A percentile compares a stretch with the other conserved stretches of the same genome.
Evolutionary conservation across 2,329 filamentous ascomycete species (phyloP).

Genomic region (Colletotrichum sp.): DNA sequence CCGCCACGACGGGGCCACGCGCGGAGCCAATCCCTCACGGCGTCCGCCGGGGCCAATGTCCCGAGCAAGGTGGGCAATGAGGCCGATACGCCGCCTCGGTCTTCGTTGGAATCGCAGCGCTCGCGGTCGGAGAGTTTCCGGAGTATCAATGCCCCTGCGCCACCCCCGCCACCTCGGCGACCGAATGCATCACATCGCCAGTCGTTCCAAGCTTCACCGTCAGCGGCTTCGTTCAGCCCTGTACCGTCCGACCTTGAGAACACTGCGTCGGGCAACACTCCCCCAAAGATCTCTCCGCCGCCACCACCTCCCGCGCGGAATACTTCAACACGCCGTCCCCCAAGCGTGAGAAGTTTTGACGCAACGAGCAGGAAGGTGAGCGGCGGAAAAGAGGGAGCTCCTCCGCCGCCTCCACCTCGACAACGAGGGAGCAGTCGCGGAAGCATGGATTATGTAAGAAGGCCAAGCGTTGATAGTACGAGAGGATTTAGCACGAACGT

Average conservation of each 20-base stretch:
- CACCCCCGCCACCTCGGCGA: slow-evolving; percentile 58
- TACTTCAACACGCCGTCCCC: slow-evolving; percentile 47
- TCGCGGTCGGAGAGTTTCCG: slow-evolving; percentile 53
- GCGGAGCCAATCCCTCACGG: slow-evolving; percentile 39
- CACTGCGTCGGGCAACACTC: not conserved
- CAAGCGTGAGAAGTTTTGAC: slow-evolving; percentile 47
- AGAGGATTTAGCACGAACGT: slow-evolving; percentile 28
- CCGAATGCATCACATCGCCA: slow-evolving; percentile 43
- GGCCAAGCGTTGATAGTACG: slow-evolving; percentile 36
- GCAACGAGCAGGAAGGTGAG: slow-evolving; percentile 23
- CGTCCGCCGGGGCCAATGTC: slow-evolving; percentile 20
- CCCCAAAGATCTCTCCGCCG: slow-evolving; percentile 36
- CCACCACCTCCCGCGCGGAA: slow-evolving; percentile 52
- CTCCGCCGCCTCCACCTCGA: slow-evolving; percentile 55
- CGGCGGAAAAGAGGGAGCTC: slow-evolving; percentile 25
- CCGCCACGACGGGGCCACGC: slow-evolving; percentile 54
- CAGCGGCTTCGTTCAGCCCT: not conserved
- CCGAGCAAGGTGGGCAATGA: slow-evolving; percentile 24
- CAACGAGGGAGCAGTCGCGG: slow-evolving; percentile 52
- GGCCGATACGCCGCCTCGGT: slow-evolving; percentile 48
- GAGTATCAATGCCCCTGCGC: slow-evolving; percentile 49
- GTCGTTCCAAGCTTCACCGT: slow-evolving; percentile 8
- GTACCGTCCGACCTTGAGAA: not conserved
- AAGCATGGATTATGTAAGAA: slow-evolving; percentile 40
- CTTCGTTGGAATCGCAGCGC: slow-evolving; percentile 54